Conservation (phyloP, 495 filamentous ascomycete genomes). For the Aspergillus asperescens region DNA sequence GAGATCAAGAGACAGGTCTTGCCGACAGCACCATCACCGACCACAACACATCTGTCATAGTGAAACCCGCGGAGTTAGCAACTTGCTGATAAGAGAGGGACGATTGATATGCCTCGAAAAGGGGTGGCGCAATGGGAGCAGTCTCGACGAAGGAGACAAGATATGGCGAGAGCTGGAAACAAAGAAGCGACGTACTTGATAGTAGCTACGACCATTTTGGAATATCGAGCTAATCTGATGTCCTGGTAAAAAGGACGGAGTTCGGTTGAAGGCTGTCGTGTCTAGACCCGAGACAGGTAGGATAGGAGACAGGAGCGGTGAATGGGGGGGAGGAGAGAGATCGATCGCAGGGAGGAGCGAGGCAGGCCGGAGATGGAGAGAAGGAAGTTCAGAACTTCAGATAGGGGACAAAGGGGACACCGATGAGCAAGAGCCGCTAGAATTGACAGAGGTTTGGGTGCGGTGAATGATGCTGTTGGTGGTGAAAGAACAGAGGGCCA, state of each 20-base stretch:
- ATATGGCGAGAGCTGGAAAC: conserved; percentile 8
- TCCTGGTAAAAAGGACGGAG: conserved; percentile 8
- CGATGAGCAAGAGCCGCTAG: conserved; percentile 15
- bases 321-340: conserved; percentile 10
- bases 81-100: conserved; percentile 9
- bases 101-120: conserved; percentile 7
- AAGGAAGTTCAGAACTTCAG: conserved; percentile 15
- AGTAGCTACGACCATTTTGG: conserved; percentile 38
- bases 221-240: conserved; percentile 7
- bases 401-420: conserved; percentile 13
- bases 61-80: conserved; percentile 23
- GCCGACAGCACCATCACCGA: conserved; percentile 97
- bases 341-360: conserved; percentile 1
- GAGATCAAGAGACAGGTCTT: conserved; percentile 98
- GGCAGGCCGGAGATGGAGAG: conserved; percentile 5
- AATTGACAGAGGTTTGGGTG: conserved; percentile 14
- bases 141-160: background rate
- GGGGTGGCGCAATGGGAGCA: conserved; percentile 10
- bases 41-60: conserved; percentile 80
- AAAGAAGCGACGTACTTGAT: conserved; percentile 31
- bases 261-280: conserved; percentile 2
- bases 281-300: conserved; percentile 11
- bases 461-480: conserved; percentile 16
- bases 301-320: conserved; percentile 15
- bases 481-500: conserved; percentile 15